These are phyloP conservation scores for Fusarium chlamydosporum DNA, from an alignment of 2,329 filamentous ascomycete species.

Conservation along the genomic window DNA sequence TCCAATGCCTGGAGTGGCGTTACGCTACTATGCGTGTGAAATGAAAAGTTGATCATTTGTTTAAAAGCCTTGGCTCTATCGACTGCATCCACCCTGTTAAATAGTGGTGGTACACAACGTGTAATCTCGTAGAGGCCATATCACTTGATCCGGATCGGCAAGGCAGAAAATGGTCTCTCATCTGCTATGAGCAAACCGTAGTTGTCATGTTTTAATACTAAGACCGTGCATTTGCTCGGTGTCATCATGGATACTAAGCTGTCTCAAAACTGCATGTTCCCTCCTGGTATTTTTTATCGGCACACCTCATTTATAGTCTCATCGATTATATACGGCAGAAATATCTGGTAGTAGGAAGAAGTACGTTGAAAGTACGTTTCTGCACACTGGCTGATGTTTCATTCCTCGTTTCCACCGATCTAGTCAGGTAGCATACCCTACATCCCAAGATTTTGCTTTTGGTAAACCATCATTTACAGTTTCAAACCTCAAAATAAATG, in stretches of 20 bases:
- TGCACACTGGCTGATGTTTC: no score
- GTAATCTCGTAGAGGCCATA: background rate
- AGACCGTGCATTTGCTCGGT: background rate
- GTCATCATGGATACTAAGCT: background rate
- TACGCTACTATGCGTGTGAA: background rate
- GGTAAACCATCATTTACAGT: background rate
- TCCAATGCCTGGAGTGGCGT: background rate
- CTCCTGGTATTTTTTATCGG: background rate
- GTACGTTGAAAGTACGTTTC: no score
- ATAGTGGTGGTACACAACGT: no score
- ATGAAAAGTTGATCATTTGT: background rate
- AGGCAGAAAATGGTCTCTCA: background rate
- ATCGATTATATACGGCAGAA: background rate
- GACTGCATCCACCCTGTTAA: background rate
- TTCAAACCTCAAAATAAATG: background rate
- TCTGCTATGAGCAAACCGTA: background rate
- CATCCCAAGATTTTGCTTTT: background rate
- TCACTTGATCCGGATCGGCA: background rate
- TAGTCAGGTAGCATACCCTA: background rate
- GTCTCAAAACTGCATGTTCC: background rate
- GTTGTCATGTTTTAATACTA: background rate
- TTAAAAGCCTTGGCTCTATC: background rate
- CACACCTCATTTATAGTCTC: background rate
- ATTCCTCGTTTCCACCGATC: background rate
- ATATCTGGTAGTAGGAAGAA: no score